Evolutionary conservation across 192 early-diverging fungal species (phyloP).

Genomic region (Coemansia sp.): DNA sequence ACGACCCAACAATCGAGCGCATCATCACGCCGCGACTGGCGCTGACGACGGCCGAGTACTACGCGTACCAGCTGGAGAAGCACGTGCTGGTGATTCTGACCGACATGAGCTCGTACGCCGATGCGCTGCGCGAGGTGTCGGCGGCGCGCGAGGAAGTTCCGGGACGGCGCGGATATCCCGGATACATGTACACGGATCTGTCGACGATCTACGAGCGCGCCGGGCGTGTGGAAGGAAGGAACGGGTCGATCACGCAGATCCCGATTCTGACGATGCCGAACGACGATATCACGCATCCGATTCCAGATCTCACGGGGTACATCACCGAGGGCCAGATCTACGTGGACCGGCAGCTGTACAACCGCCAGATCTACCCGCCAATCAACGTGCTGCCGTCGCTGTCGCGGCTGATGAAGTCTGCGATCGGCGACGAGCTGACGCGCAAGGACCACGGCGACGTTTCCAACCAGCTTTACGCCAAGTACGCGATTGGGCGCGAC

Average conservation of each 20-base stretch:
- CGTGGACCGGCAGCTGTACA: slow-evolving; percentile 96
- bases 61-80: slow-evolving; percentile 98
- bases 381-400: slow-evolving; percentile 99
- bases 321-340: slow-evolving; percentile 99
- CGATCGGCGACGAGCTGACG: slow-evolving; percentile 97
- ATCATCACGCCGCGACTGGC: slow-evolving; percentile 99
- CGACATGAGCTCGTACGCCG: slow-evolving; percentile 99
- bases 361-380: slow-evolving; percentile 99
- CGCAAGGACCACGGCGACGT: slow-evolving; percentile 99
- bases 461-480: slow-evolving; percentile 98
- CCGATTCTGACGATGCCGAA: slow-evolving; percentile 99
- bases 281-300: slow-evolving; percentile 99
- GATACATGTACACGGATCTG: slow-evolving; percentile 99
- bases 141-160: slow-evolving; percentile 99
- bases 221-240: slow-evolving; percentile 94
- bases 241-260: slow-evolving; percentile 98
- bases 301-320: slow-evolving; percentile 99
- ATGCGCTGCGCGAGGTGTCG: slow-evolving; percentile 98
- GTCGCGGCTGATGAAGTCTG: slow-evolving; percentile 98
- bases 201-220: slow-evolving; percentile 99
- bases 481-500: slow-evolving; percentile 98
- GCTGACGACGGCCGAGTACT: slow-evolving; percentile 98
- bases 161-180: slow-evolving; percentile 98
- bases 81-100: slow-evolving; percentile 99
- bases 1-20: slow-evolving; percentile 99